phyloP scores from a whole-genome alignment of 306 rosid genomes.

The Quillaja saponaria region DNA sequence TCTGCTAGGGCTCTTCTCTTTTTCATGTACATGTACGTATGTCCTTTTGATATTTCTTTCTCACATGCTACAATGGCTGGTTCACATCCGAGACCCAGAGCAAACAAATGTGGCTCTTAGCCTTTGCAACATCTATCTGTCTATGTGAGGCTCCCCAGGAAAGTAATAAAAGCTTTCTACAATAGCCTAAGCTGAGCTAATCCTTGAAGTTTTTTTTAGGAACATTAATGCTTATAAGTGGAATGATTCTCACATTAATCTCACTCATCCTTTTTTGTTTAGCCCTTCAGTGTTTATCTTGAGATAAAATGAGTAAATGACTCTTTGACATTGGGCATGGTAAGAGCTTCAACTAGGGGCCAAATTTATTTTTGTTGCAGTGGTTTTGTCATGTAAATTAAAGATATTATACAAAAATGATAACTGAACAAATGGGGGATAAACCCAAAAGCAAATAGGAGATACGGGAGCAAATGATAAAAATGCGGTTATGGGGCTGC shows the following conservation, averaged over 20 bases:
- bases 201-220: too few relatives aligned
- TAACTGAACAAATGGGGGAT: neutral
- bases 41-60: slow-evolving; percentile 25
- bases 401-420: slow-evolving; percentile 9
- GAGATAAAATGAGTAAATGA: slow-evolving; percentile 11
- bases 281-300: too few relatives aligned
- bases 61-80: slow-evolving; percentile 7
- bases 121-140: neutral
- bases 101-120: slow-evolving; percentile 15
- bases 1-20: slow-evolving; percentile 7
- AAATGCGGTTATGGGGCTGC: neutral
- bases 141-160: slow-evolving; percentile 19
- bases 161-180: too few relatives aligned
- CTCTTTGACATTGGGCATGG: neutral
- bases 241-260: too few relatives aligned
- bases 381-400: slow-evolving; percentile 17
- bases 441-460: neutral
- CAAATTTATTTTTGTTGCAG: neutral
- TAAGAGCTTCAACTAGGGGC: neutral
- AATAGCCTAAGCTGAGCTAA: too few relatives aligned
- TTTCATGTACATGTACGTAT: slow-evolving; percentile 26
- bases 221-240: too few relatives aligned
- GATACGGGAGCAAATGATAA: slow-evolving; percentile 21
- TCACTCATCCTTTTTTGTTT: too few relatives aligned
- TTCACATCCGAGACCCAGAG: slow-evolving; percentile 2